Conservation (phyloP, 495 filamentous ascomycete species). For the Ramalina intermedia region DNA sequence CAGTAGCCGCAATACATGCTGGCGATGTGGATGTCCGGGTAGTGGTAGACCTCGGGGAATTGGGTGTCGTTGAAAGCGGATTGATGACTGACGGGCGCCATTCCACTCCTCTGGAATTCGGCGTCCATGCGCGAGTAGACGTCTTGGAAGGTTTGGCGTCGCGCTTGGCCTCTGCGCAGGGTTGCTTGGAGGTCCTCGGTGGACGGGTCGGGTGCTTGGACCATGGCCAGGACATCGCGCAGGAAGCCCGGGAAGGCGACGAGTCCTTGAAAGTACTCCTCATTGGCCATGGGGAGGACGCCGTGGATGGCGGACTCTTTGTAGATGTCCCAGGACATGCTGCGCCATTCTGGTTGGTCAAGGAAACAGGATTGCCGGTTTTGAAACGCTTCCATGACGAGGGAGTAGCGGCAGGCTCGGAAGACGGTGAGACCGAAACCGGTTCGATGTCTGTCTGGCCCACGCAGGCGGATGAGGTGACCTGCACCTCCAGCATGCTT, state of each 20-base stretch:
- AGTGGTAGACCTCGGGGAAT: slow-evolving; percentile 3
- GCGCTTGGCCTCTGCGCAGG: slow-evolving; percentile 1
- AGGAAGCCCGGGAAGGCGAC: neutral
- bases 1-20: slow-evolving; percentile 1
- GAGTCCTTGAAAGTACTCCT: slow-evolving; percentile 4
- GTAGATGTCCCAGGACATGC: slow-evolving; percentile 19
- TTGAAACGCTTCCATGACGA: slow-evolving; percentile 20
- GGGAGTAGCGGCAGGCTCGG: slow-evolving; percentile 20
- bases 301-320: neutral
- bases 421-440: slow-evolving; percentile 25
- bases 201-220: neutral
- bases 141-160: neutral
- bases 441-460: slow-evolving; percentile 17
- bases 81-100: no score
- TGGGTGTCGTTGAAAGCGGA: neutral
- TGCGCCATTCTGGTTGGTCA: slow-evolving; percentile 23
- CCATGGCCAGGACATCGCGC: neutral
- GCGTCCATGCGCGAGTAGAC: neutral
- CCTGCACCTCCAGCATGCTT: slow-evolving; percentile 25
- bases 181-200: neutral
- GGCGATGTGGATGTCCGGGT: neutral
- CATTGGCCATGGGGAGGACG: neutral
- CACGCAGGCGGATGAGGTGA: slow-evolving; percentile 22
- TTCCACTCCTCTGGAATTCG: no score
- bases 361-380: slow-evolving; percentile 22